Percentiles rank a stretch among this genome's conserved stretches.
Conservation (phyloP, 73 alveolate genomes). For the Paramecium caudatum region DNA sequence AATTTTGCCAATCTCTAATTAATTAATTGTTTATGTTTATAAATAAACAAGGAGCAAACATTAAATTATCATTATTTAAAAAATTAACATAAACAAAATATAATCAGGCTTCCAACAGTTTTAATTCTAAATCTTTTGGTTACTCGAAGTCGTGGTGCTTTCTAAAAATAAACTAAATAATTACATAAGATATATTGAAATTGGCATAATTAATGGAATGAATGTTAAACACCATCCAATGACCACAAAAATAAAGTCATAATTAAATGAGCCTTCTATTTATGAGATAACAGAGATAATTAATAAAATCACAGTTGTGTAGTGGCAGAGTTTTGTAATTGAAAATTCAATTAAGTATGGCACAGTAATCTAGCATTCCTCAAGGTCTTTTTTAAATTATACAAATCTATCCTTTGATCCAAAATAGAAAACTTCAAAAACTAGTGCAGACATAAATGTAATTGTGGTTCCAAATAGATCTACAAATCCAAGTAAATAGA, state of each 20-base stretch:
- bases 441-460: conserved; percentile 21
- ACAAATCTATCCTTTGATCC: conserved; percentile 2
- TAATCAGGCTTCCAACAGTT: no score
- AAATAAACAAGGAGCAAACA: no score
- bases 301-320: not conserved
- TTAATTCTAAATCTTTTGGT: no score
- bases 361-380: not conserved
- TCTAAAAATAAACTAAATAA: no score
- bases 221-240: conserved; percentile 60
- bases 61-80: no score
- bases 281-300: conserved; percentile 15
- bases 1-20: no score
- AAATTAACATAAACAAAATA: no score
- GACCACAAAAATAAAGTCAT: not conserved
- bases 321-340: conserved; percentile 10
- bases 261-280: not conserved
- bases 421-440: conserved; percentile 28
- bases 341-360: conserved; percentile 46
- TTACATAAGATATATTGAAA: not conserved
- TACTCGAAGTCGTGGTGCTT: no score
- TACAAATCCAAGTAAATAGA: conserved; percentile 66
- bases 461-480: conserved; percentile 70
- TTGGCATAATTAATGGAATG: conserved; percentile 40
- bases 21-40: no score
- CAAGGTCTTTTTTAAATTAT: not conserved